Base-by-base conservation (phyloP, 306 rosid genomes). In the Begonia loranthoides region DNA sequence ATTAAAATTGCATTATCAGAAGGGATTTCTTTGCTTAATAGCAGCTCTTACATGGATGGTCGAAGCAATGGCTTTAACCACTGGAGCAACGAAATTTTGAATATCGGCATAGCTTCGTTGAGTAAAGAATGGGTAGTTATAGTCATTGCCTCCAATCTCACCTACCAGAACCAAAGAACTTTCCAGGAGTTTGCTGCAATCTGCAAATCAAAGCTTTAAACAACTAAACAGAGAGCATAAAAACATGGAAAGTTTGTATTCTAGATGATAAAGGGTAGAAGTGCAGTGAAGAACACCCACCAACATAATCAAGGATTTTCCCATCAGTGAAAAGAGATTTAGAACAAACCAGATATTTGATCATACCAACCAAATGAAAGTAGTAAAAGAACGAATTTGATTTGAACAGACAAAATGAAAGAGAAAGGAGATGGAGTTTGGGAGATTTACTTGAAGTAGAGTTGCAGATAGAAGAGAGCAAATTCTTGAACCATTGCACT, bases 81-180 rank as follows among this genome's bases (percentile, higher is more conserved):
- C 77, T 13, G 43, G 33, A 1, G 80, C 71, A 15, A 75, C 80
- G 4, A 54, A 68, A 15, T 76, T 41, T 49, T 49, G 64, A 61
- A 78, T 9, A 50, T 60, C 72, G 24, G 21, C 49, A 17, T 66
- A 1, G 51, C 59, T 46, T 17, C 11, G 67, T 43, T 41, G 14
- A 1, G 0, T 0, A n/a, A 17, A 17, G 0, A 82, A 64, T 12
- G 73, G 54, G 50, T 21, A 10, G 51, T 70, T 76, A 45, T 72
- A 66, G 56, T 82, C 93, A 11, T 82, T 76, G 56, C 87, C 87
- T 55, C 87, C 93, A 17, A 79, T 79, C 56, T 79, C 83, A 53
- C 86, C 92, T 52, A 61, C 51, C 1, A 78, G 51, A 75, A 82
- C 56, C 48, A 78, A 24, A 5, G 86, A 78, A 1, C 48, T 68